Evolutionary conservation across 2,329 filamentous ascomycete species (phyloP), one percentile per base, ranked within the genome.

Genomic region (Geosmithia flava): DNA sequence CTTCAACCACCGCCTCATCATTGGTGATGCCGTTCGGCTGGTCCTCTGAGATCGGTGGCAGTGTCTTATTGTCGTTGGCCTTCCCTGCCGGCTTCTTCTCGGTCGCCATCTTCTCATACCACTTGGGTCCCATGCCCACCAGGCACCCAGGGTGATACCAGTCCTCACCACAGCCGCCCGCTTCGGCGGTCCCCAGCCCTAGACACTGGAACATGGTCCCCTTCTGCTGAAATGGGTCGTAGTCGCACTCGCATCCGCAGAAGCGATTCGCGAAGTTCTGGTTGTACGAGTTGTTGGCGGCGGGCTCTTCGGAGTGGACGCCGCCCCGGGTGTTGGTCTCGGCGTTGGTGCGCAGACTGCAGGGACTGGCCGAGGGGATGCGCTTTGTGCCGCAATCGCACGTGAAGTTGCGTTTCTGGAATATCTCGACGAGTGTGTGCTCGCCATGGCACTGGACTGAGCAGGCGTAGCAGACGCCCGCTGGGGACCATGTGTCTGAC

Each of bases 191-290:
- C 1, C 88, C 89, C 1, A 97, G 70, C 0, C 91, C 91, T 2
- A 97, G 65, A 60, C 93, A 98, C 64, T 98, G 93, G 56, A 94
- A 98, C 93, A 98, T 98, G 40, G 90, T 97, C 0, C 91, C 91
- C 56, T 91, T 94, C 62, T 98, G 89, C 60, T 86, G 75, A 45
- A 91, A 78, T 0, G 91, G 81, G 61, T 96, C 85, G 61, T 98
- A 98, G 51, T 90, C 80, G 58, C 90, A 84, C 29, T 78, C 78
- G 59, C 93, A 98, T 2, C 85, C 87, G 62, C 93, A 98, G 67
- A 98, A 98, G 43, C 75, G 78, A 58, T 97, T 97, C 55, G 80
- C 76, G 58, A 95, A 98, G 69, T 98, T 98, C 52, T 96, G 86
- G 59, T 96, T 95, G 70, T 98, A 98, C 56, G 78, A 83, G 69